These are phyloP conservation scores for Irpex sp. DNA, from an alignment of 1,284 basidiomycete species.

Conservation along the genomic window DNA sequence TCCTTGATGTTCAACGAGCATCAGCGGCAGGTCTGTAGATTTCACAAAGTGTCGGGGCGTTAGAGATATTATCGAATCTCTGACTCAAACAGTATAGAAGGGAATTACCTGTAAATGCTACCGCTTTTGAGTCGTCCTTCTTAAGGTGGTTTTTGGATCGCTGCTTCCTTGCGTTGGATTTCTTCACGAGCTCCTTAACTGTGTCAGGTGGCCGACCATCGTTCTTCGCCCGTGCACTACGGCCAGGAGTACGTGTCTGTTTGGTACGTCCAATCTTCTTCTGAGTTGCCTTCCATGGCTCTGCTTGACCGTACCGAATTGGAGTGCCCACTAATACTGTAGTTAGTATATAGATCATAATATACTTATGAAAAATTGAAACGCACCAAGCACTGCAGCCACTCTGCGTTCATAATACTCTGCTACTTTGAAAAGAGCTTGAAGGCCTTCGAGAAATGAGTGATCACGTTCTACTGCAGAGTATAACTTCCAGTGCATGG, in stretches of 20 bases:
- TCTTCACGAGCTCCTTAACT: slow-evolving; percentile 14
- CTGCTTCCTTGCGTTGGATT: not conserved
- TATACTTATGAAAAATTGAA: not conserved
- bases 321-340: slow-evolving; percentile 4
- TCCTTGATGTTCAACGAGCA: slow-evolving; percentile 4
- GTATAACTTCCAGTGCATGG: slow-evolving; percentile 30
- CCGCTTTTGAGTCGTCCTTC: not conserved
- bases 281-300: slow-evolving; percentile 11
- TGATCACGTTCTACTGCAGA: slow-evolving; percentile 17
- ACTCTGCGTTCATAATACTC: slow-evolving; percentile 11
- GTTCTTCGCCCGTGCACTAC: slow-evolving; percentile 7
- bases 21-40: not conserved
- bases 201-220: slow-evolving; percentile 26
- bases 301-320: slow-evolving; percentile 9
- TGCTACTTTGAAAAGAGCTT: slow-evolving; percentile 15
- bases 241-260: slow-evolving; percentile 1
- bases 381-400: not conserved
- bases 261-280: slow-evolving; percentile 14
- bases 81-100: not conserved
- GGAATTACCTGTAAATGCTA: not conserved
- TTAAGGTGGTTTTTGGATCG: not conserved
- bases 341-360: not conserved
- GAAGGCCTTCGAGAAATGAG: slow-evolving; percentile 20
- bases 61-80: not conserved
- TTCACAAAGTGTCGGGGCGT: not conserved